phyloP scores from a whole-genome alignment of 371 early-diverging fungal genomes.

The Mucor velutinosus region DNA sequence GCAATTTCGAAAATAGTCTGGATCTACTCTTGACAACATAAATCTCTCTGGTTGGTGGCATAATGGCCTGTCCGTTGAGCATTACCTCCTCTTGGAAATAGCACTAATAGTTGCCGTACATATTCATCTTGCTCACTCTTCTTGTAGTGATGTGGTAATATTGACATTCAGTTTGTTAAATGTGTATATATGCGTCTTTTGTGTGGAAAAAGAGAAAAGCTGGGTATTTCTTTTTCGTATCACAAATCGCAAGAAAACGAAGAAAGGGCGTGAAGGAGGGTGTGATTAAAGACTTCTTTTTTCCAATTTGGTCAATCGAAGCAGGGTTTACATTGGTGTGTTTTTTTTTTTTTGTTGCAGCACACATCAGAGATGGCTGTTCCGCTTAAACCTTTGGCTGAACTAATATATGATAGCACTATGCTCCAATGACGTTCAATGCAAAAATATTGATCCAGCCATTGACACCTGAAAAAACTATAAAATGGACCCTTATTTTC shows the following conservation, averaged over 20 bases:
- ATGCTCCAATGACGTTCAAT: conserved; percentile 3
- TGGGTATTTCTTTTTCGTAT: neutral
- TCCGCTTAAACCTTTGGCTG: neutral
- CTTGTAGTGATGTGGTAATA: neutral
- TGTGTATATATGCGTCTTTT: neutral
- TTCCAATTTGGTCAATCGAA: neutral
- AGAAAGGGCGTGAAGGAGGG: neutral
- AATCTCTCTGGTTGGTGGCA: neutral
- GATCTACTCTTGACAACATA: conserved; percentile 27
- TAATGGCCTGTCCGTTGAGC: neutral
- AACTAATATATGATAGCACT: neutral
- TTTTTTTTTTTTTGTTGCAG: neutral
- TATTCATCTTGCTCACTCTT: conserved; percentile 3
- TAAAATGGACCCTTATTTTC: conserved; percentile 14
- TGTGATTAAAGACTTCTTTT: neutral
- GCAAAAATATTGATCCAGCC: neutral
- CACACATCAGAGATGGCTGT: neutral
- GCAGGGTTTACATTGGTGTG: neutral
- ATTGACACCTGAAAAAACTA: neutral
- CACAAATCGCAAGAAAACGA: neutral
- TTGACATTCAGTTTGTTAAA: neutral
- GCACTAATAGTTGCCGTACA: conserved; percentile 24
- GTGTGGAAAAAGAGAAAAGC: neutral
- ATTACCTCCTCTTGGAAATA: conserved; percentile 46
- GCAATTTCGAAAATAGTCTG: conserved; percentile 49